A percentile compares a stretch with the other conserved stretches of the same genome.
Conservation (phyloP, 176 grass and related monocot species). For the Aechmea fasciata region DNA sequence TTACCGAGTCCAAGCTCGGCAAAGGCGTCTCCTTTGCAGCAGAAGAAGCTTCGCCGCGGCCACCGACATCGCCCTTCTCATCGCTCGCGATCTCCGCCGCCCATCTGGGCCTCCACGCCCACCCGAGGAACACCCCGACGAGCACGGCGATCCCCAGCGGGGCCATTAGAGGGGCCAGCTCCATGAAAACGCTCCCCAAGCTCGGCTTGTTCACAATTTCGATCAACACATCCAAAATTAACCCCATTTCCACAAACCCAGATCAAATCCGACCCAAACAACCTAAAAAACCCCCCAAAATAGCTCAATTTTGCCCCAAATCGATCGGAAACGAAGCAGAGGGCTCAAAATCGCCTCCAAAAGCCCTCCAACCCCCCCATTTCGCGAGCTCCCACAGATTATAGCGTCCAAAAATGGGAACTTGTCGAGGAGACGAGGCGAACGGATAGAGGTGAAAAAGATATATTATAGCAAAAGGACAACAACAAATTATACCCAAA, state of each 20-base stretch:
- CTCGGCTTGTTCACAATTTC: slow-evolving; percentile 42
- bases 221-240: slow-evolving; percentile 37
- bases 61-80: neutral
- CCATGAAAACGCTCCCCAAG: slow-evolving; percentile 32
- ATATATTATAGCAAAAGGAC: no score
- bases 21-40: neutral
- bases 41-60: neutral
- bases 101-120: slow-evolving; percentile 85
- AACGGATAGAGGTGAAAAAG: no score
- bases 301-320: no score
- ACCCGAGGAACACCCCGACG: slow-evolving; percentile 59
- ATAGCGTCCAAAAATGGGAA: no score
- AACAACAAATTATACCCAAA: no score
- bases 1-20: neutral
- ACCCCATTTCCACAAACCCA: slow-evolving; percentile 34
- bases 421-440: no score
- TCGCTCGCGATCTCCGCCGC: slow-evolving; percentile 23
- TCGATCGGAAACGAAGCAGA: no score
- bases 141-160: slow-evolving; percentile 65
- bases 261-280: neutral
- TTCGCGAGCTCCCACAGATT: no score
- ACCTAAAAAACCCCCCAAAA: neutral
- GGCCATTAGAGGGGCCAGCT: slow-evolving; percentile 44
- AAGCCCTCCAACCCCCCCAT: no score
- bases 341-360: no score